Conservation (phyloP, 495 filamentous ascomycete species). For the Jackrogersella multiformis region DNA sequence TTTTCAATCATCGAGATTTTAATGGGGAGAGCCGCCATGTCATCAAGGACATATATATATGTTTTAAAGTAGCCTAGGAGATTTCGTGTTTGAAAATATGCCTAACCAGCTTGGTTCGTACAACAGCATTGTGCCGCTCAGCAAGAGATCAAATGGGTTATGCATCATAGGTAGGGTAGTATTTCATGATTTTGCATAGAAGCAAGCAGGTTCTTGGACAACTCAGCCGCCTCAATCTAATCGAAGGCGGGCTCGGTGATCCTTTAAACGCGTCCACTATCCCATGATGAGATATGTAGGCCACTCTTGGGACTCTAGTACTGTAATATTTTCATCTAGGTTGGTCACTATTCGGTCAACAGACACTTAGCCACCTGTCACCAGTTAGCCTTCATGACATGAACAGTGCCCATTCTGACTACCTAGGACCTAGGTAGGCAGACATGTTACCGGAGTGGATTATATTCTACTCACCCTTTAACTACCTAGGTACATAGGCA, state of each 20-base stretch:
- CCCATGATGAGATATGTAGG: neutral
- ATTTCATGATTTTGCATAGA: neutral
- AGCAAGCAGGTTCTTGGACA: conserved; percentile 14
- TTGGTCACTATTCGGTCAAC: neutral
- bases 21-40: neutral
- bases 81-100: conserved; percentile 5
- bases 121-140: neutral
- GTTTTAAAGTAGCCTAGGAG: neutral
- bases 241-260: conserved; percentile 10
- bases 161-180: neutral
- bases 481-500: neutral
- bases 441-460: neutral
- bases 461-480: neutral
- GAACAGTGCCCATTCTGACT: no score
- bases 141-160: conserved; percentile 1
- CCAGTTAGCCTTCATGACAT: neutral
- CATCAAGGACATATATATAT: conserved; percentile 10
- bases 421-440: neutral
- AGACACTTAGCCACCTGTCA: neutral
- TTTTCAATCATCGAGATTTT: neutral
- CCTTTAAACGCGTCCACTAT: neutral
- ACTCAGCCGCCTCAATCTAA: conserved; percentile 8
- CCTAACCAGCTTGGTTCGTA: neutral
- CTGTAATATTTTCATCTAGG: neutral
- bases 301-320: neutral